These are phyloP conservation scores for Trichophaea hybrida DNA, from an alignment of 2,329 filamentous ascomycete species.

Conservation along the genomic window DNA sequence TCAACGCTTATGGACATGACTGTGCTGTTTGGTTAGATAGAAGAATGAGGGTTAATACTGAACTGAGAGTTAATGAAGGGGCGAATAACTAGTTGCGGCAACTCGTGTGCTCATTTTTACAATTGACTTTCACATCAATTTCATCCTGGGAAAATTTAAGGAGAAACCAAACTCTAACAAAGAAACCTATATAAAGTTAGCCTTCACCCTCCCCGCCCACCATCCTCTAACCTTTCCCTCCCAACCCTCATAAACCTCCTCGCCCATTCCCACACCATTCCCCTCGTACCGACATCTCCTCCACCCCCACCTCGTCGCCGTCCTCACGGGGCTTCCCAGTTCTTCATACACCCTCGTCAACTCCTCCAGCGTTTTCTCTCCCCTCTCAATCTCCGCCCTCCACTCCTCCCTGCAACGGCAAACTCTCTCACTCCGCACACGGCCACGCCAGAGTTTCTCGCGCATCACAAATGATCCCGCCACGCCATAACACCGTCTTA, in stretches of 20 bases:
- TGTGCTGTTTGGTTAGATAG: too few species aligned
- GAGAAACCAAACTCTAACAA: too few species aligned
- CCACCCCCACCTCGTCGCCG: constrained; percentile 34
- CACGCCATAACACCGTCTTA: constrained; percentile 47
- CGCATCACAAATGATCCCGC: constrained; percentile 50
- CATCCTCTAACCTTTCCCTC: background rate
- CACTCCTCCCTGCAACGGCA: constrained; percentile 50
- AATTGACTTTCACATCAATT: too few species aligned
- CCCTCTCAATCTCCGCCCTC: constrained; percentile 49
- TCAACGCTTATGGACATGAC: too few species aligned
- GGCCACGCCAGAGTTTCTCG: constrained; percentile 50
- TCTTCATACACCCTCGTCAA: constrained; percentile 43
- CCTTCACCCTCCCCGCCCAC: background rate
- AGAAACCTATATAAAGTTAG: background rate
- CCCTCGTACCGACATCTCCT: background rate
- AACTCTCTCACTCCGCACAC: constrained; percentile 46
- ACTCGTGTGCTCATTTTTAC: too few species aligned
- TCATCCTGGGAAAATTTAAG: too few species aligned
- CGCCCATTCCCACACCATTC: background rate
- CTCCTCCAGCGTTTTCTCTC: constrained; percentile 40
- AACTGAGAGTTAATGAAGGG: too few species aligned
- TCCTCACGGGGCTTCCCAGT: constrained; percentile 50
- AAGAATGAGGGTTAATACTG: too few species aligned
- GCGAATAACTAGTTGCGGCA: too few species aligned
- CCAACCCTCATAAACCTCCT: background rate